A percentile compares a stretch with the other conserved stretches of the same genome.
Evolutionary conservation across 352 stramenopile species (phyloP).

Genomic region (Pythium guiyangense): DNA sequence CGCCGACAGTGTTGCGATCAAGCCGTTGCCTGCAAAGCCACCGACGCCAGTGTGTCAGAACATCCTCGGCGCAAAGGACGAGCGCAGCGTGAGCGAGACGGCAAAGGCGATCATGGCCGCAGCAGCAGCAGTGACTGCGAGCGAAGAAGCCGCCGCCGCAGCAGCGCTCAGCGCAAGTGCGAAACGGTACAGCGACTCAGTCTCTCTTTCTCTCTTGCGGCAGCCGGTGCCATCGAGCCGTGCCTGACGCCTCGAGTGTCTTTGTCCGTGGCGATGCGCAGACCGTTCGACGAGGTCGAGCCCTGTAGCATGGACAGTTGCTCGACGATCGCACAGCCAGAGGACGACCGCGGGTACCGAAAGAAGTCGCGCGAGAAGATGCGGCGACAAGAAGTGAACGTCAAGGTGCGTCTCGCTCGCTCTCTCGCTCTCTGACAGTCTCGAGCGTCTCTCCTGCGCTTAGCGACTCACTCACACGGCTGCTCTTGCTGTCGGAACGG

Average conservation of each 20-base stretch:
- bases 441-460: too few species aligned
- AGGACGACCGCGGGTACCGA: slow-evolving; percentile 58
- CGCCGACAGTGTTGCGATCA: too few species aligned
- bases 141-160: neutral
- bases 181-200: slow-evolving; percentile 51
- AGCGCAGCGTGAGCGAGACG: too few species aligned
- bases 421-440: too few species aligned
- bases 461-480: neutral
- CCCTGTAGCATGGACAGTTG: slow-evolving; percentile 41
- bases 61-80: too few species aligned
- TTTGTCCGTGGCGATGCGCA: slow-evolving; percentile 12
- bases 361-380: slow-evolving; percentile 82
- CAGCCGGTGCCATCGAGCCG: too few species aligned
- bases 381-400: slow-evolving; percentile 73
- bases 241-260: neutral
- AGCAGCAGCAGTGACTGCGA: too few species aligned
- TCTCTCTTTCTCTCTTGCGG: too few species aligned
- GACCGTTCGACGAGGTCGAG: slow-evolving; percentile 33
- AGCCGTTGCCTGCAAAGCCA: too few species aligned
- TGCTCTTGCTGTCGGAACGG: neutral
- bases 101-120: too few species aligned
- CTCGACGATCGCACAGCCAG: slow-evolving; percentile 37
- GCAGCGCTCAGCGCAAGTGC: slow-evolving; percentile 8
- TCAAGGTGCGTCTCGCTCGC: slow-evolving; percentile 39
- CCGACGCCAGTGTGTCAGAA: too few species aligned